These are phyloP conservation scores for Tetrapyrgos nigripes DNA, from an alignment of 1,284 basidiomycete genomes.

Conservation along the genomic window DNA sequence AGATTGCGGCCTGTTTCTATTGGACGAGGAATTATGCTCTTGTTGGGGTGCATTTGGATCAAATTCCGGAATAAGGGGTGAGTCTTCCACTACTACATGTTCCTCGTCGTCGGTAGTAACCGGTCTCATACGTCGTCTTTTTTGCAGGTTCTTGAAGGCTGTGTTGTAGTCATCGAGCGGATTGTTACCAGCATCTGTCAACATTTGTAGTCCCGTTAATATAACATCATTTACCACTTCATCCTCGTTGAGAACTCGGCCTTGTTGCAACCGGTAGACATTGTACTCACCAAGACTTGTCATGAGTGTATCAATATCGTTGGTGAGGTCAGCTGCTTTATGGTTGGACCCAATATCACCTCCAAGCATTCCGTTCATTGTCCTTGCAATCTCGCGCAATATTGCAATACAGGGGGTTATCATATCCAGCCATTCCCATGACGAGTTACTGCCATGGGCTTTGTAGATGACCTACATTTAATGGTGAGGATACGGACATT, in stretches of 20 bases:
- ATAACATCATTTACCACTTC: slow-evolving; percentile 27
- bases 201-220: slow-evolving; percentile 19
- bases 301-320: slow-evolving; percentile 34
- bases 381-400: slow-evolving; percentile 35
- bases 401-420: slow-evolving; percentile 42
- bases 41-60: no score
- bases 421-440: slow-evolving; percentile 46
- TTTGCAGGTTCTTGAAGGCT: slow-evolving; percentile 1
- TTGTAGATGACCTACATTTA: slow-evolving; percentile 29
- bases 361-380: slow-evolving; percentile 36
- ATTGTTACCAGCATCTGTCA: slow-evolving; percentile 16
- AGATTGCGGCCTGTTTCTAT: no score
- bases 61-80: no score
- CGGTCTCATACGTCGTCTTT: slow-evolving; percentile 2
- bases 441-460: slow-evolving; percentile 40
- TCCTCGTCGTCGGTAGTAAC: not conserved
- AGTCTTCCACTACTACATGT: not conserved
- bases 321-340: slow-evolving; percentile 28
- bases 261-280: slow-evolving; percentile 25
- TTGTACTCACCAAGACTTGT: slow-evolving; percentile 30
- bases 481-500: no score
- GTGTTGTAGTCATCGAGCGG: slow-evolving; percentile 30
- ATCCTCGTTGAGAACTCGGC: slow-evolving; percentile 27
- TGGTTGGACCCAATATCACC: slow-evolving; percentile 36
- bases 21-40: no score